Evolutionary conservation across 306 rosid genomes (phyloP), one percentile per base, ranked within the genome.

Genomic region (Parietaria judaica): DNA sequence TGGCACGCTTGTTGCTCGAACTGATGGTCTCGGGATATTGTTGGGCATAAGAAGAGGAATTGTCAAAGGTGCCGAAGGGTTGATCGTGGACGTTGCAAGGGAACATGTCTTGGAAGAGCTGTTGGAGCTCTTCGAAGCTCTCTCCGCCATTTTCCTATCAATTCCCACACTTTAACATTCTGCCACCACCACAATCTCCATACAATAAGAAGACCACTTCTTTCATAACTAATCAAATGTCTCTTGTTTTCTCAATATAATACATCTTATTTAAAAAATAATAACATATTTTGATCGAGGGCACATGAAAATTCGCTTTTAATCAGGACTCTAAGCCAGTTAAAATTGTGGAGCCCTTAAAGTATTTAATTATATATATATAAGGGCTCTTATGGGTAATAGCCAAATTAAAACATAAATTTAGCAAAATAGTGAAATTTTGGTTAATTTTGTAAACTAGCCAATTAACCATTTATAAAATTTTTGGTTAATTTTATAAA

Each of bases 41-140:
- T 60, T 44, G 43, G 15, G 23, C 54, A 62, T 70, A 60, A 51
- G 70, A 61, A 62, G 45, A 41, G 9, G 45, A 41, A 41, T 41
- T 41, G 9, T 59, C 49, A 60, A 23, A 23, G 31, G 31, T 23
- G 31, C 31, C 64, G 17, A 16, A 55, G 60, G 36, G 74, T 48
- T 55, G 31, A 23, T 23, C 31, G 70, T 75, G 50, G 56, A 59
- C 35, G 80, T 54, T 15, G 74, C 86, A 38, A 63, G 77, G 80
- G 64, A 94, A 79, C 86, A 94, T 84, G 66, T 94, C 97, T 46
- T 81, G 80, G 69, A 94, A 94, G 46, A 94, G 66, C n/a, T 84
- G 84, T 37, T 88, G 86, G 72, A 94, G 62, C 57, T 94, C 86
- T 77, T 94, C 95, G 54, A 94, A 88, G 52, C 78, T 94, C 70